Percentiles rank a stretch among this genome's conserved stretches.
Evolutionary conservation across 495 filamentous ascomycete species (phyloP).

Genomic region (Neurospora pannonica): DNA sequence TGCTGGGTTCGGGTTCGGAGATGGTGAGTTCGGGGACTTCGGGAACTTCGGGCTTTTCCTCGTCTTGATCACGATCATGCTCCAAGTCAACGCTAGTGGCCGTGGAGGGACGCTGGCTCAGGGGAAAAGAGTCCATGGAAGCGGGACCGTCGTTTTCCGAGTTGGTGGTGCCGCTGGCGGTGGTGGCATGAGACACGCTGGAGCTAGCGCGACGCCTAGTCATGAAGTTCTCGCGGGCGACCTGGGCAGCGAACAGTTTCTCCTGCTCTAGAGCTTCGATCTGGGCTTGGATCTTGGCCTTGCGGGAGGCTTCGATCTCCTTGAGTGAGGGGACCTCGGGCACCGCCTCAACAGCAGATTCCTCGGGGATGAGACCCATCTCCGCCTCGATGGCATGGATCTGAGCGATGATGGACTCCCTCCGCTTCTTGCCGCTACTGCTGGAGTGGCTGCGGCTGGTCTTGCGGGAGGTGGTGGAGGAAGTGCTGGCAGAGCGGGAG

Average conservation of each 20-base stretch:
- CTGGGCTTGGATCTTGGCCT: constrained; percentile 19
- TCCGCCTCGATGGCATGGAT: constrained; percentile 8
- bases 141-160: neutral
- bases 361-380: neutral
- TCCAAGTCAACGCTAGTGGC: neutral
- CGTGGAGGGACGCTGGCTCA: neutral
- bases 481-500: neutral
- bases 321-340: neutral
- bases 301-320: neutral
- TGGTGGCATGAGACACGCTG: neutral
- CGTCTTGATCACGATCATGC: neutral
- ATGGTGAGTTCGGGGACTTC: neutral
- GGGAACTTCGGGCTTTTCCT: neutral
- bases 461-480: neutral
- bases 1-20: neutral
- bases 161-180: neutral
- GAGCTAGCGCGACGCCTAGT: constrained; percentile 2
- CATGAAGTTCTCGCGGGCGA: constrained; percentile 12
- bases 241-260: constrained; percentile 14
- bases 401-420: constrained; percentile 9
- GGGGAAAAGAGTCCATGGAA: neutral
- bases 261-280: constrained; percentile 30
- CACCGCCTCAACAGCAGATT: neutral
- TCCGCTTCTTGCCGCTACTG: constrained; percentile 3
- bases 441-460: constrained; percentile 8